A percentile compares a stretch with the other conserved stretches of the same genome.
Evolutionary conservation across 371 early-diverging fungal species (phyloP).

Genomic region (Mortierella polycephala): DNA sequence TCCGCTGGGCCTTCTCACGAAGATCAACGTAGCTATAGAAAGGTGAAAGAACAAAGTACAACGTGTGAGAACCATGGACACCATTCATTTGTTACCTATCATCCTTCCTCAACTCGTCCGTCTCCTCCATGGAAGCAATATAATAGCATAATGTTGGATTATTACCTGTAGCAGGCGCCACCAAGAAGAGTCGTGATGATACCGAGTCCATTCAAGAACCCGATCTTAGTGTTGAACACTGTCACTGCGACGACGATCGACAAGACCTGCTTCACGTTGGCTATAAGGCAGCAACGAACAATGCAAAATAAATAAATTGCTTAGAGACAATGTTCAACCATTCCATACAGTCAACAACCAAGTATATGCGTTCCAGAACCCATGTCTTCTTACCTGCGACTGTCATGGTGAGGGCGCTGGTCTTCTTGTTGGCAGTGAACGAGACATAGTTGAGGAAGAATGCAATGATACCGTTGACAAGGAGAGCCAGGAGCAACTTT

Average conservation of each 20-base stretch:
- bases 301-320: not conserved
- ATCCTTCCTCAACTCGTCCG: not conserved
- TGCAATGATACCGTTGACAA: constrained; percentile 83
- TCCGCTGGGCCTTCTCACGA: constrained; percentile 35
- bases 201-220: constrained; percentile 74
- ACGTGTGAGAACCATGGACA: not conserved
- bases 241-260: constrained; percentile 81
- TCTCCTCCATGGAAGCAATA: not conserved
- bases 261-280: constrained; percentile 89
- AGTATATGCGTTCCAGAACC: no score
- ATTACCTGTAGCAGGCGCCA: constrained; percentile 62
- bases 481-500: constrained; percentile 63
- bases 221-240: constrained; percentile 78
- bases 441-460: constrained; percentile 85
- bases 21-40: constrained; percentile 35
- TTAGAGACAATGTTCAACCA: not conserved
- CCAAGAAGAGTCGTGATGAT: constrained; percentile 82
- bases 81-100: not conserved
- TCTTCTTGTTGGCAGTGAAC: constrained; percentile 87
- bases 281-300: constrained; percentile 34
- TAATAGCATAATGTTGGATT: not conserved
- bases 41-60: not conserved
- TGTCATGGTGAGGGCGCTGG: constrained; percentile 87
- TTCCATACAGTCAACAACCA: no score
- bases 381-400: constrained; percentile 71